Base-by-base conservation (phyloP, 192 early-diverging fungal genomes). In the Ambispora gerdemannii region DNA sequence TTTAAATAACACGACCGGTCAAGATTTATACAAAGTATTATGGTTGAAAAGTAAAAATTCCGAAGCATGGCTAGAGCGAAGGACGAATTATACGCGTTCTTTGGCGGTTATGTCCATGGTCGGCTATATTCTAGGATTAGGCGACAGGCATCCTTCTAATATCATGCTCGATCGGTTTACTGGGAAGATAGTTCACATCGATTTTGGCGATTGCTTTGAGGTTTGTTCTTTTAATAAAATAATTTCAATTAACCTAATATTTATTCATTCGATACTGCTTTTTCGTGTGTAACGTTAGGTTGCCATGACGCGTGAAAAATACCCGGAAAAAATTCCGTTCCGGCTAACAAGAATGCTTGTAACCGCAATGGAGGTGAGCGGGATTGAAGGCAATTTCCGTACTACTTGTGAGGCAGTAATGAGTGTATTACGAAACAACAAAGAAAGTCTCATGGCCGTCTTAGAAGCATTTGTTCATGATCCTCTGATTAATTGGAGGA, bases 291-390 rank as follows among this genome's bases (percentile, higher is more conserved):
- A 55, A 28, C 27, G 28, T n/a, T 73, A 91, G 87, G 88, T 97
- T 61, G 95, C 96, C 0, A 92, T 92, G 86, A 91, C 95, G 69
- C 90, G 97, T 56, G 95, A 97, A 43, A 92, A 95, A 73, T 97
- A 89, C 85, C 97, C 97, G 3, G 97, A 99, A 74, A 91, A 87
- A 67, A 91, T 99, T 79, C 97, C 97, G n/a, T 99, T 99, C 92
- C 87, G 97, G 22, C 77, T 99, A 56, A 99, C 97, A 2, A 84
- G 97, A 3, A 99, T 99, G 97, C 76, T 99, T 24, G 91, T 92
- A 32, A 94, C 95, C 59, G 95, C 97, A 3, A 99, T 99, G 97
- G 97, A 98, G 79, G 95, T 94, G 15, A 89, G 90, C 73, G 93
- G 93, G 15, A 95, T 96, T 35, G 94, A 99, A 76, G 97, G 97